Conservation (phyloP, 2,329 filamentous ascomycete genomes). For the Fusarium pilosicola region DNA sequence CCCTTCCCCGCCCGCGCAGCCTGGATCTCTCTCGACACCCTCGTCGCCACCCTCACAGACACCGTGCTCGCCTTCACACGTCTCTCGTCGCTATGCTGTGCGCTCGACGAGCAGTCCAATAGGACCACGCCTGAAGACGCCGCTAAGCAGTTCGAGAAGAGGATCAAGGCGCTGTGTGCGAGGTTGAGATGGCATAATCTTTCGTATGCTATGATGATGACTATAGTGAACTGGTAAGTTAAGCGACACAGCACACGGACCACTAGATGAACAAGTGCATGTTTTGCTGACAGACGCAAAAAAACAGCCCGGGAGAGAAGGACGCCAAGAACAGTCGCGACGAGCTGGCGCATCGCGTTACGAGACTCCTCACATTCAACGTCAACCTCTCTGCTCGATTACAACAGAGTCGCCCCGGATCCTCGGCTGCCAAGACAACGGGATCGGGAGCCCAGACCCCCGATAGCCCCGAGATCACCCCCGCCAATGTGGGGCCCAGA, state of each 20-base stretch:
- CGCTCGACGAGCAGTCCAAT: slow-evolving; percentile 38
- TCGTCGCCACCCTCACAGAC: slow-evolving; percentile 51
- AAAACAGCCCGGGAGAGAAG: slow-evolving; percentile 47
- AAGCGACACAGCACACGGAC: slow-evolving; percentile 3
- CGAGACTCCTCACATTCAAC: slow-evolving; percentile 50
- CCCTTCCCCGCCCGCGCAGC: slow-evolving; percentile 49
- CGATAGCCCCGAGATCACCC: slow-evolving; percentile 23
- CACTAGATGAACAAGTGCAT: not conserved
- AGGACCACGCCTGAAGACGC: slow-evolving; percentile 29
- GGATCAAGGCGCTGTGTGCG: slow-evolving; percentile 45
- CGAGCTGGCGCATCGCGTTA: slow-evolving; percentile 49
- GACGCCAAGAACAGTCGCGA: slow-evolving; percentile 51
- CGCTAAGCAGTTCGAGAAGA: slow-evolving; percentile 39
- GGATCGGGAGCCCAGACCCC: slow-evolving; percentile 23
- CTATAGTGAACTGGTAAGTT: slow-evolving; percentile 51
- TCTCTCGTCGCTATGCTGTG: slow-evolving; percentile 45
- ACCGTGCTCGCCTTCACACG: slow-evolving; percentile 50
- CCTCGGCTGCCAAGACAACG: slow-evolving; percentile 29
- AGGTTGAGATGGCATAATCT: slow-evolving; percentile 52
- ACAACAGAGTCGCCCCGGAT: slow-evolving; percentile 41
- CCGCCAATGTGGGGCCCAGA: slow-evolving; percentile 37
- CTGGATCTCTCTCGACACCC: slow-evolving; percentile 50
- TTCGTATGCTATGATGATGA: slow-evolving; percentile 54
- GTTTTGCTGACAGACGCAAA: not conserved
- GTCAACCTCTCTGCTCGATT: slow-evolving; percentile 47